Conservation (phyloP, 306 rosid genomes). For the Castanopsis chinensis region DNA sequence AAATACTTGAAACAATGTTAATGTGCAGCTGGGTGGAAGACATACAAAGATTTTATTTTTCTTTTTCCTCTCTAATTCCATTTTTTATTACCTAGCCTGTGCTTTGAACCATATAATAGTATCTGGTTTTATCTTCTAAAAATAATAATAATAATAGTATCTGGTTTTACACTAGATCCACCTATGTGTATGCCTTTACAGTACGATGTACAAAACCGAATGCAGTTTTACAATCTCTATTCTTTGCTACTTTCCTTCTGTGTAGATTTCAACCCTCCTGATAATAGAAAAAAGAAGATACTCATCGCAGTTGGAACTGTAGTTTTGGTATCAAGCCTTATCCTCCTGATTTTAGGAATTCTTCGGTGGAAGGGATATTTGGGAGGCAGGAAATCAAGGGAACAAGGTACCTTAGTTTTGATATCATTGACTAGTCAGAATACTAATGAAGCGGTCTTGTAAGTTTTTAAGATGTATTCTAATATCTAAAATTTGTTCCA, state of each 20-base stretch:
- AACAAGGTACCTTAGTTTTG: constrained; percentile 14
- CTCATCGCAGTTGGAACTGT: not conserved
- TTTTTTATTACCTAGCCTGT: not conserved
- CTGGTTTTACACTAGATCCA: not conserved
- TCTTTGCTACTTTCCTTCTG: not conserved
- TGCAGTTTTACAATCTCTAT: not conserved
- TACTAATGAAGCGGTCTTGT: not conserved
- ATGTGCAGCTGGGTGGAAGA: not conserved
- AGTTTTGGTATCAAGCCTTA: not conserved
- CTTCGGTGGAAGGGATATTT: constrained; percentile 22
- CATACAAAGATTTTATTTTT: not conserved
- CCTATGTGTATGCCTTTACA: not conserved
- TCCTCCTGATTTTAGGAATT: constrained; percentile 6
- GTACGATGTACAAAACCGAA: not conserved
- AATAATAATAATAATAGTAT: too few relatives aligned
- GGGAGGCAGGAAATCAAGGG: constrained; percentile 7
- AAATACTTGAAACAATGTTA: not conserved
- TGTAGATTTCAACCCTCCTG: constrained; percentile 24
- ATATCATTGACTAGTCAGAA: not conserved
- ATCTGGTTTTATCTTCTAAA: not conserved
- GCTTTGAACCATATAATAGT: not conserved
- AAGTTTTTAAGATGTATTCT: not conserved
- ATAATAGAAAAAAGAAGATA: not conserved
- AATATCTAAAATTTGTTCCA: not conserved
- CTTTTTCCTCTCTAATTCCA: not conserved